A percentile compares a stretch with the other conserved stretches of the same genome.
Conservation (phyloP, 306 rosid genomes). For the Pachyrhizus erosus region DNA sequence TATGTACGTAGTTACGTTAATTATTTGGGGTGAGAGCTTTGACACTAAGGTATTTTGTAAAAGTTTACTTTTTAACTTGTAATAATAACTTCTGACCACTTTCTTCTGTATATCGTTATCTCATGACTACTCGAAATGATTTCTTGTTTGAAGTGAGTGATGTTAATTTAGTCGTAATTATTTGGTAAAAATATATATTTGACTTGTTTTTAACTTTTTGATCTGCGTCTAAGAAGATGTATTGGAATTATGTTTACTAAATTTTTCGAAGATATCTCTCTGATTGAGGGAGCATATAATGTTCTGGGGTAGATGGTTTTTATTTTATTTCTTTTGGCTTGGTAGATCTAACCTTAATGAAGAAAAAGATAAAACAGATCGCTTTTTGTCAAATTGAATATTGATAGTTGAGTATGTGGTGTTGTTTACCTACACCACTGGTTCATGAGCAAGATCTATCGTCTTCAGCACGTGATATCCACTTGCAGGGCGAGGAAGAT, state of each 20-base stretch:
- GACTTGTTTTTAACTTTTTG: background rate
- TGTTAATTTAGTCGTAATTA: background rate
- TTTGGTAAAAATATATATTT: background rate
- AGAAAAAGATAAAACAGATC: background rate
- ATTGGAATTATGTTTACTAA: background rate
- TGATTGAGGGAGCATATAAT: conserved; percentile 14
- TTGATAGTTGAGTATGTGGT: conserved; percentile 52
- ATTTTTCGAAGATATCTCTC: background rate
- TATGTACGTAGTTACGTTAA: no score
- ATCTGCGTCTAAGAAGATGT: background rate
- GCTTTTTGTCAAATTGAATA: conserved; percentile 26
- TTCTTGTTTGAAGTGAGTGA: background rate
- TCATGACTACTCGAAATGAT: background rate
- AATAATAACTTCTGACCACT: background rate
- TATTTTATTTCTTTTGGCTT: background rate
- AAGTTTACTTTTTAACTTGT: background rate
- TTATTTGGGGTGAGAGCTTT: no score
- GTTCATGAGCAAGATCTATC: conserved; percentile 37
- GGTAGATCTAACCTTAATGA: background rate
- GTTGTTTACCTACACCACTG: conserved; percentile 34
- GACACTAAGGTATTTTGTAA: no score
- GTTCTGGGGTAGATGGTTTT: background rate
- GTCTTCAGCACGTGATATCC: conserved; percentile 43
- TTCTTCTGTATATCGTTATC: background rate
- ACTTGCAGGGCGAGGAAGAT: conserved; percentile 44